These are phyloP conservation scores for Penicillium fimorum DNA, from an alignment of 495 filamentous ascomycete genomes.

Conservation along the genomic window DNA sequence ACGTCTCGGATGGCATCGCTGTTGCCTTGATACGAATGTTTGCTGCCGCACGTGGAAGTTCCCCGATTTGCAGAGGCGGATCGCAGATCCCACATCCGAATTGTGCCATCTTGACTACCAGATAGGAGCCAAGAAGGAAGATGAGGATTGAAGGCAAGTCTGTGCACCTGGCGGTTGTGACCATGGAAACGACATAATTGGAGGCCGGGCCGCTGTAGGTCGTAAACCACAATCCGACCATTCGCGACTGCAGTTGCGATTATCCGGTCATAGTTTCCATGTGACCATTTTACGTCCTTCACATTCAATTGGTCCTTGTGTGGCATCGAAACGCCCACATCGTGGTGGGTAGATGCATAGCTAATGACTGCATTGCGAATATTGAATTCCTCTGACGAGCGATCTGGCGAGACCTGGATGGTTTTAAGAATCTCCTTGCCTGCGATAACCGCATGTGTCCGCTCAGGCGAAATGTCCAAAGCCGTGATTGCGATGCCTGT, in stretches of 20 bases:
- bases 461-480: slow-evolving; percentile 74
- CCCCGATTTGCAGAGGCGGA: slow-evolving; percentile 48
- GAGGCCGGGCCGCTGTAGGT: slow-evolving; percentile 69
- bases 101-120: slow-evolving; percentile 87
- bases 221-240: slow-evolving; percentile 85
- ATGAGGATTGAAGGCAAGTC: slow-evolving; percentile 85
- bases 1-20: slow-evolving; percentile 82
- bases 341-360: slow-evolving; percentile 62
- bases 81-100: slow-evolving; percentile 77
- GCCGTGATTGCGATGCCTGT: slow-evolving; percentile 71
- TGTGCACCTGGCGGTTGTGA: slow-evolving; percentile 89
- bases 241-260: slow-evolving; percentile 83
- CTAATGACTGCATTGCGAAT: slow-evolving; percentile 72
- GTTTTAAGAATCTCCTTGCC: slow-evolving; percentile 85
- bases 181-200: slow-evolving; percentile 79
- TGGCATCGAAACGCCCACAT: slow-evolving; percentile 48
- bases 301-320: slow-evolving; percentile 75
- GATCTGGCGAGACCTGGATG: slow-evolving; percentile 66
- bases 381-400: slow-evolving; percentile 74
- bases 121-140: slow-evolving; percentile 74
- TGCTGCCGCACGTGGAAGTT: slow-evolving; percentile 54
- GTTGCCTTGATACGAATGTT: slow-evolving; percentile 57
- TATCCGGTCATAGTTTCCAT: slow-evolving; percentile 59
- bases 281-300: slow-evolving; percentile 82
- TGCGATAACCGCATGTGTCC: slow-evolving; percentile 74